phyloP scores from a whole-genome alignment of 1,284 basidiomycete species.

The Fomitopsis pinicola region DNA sequence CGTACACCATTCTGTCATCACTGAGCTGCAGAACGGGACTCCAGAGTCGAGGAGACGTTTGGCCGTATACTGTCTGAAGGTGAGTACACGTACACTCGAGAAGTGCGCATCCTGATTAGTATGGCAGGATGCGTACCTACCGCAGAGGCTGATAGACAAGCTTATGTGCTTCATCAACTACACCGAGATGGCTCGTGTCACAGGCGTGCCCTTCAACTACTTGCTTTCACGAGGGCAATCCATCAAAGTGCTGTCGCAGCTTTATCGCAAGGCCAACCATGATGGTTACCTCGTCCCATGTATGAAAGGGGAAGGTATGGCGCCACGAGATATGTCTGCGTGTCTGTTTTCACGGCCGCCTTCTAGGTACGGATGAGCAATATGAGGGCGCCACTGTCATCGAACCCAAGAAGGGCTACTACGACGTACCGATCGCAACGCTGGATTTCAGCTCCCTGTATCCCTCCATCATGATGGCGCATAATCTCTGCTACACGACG shows the following conservation, averaged over 20 bases:
- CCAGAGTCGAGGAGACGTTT: conserved; percentile 85
- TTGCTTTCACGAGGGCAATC: conserved; percentile 90
- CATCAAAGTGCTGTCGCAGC: conserved; percentile 93
- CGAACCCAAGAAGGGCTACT: conserved; percentile 91
- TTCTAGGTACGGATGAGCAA: conserved; percentile 81
- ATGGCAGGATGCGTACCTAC: conserved; percentile 92
- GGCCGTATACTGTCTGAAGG: conserved; percentile 96
- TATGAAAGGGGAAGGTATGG: conserved; percentile 74
- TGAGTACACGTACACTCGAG: conserved; percentile 24
- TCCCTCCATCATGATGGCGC: conserved; percentile 99
- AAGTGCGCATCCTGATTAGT: not conserved
- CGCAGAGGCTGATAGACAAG: conserved; percentile 91
- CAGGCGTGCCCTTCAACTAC: conserved; percentile 96
- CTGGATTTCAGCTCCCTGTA: conserved; percentile 97
- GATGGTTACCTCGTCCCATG: conserved; percentile 86
- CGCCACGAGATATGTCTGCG: not conserved
- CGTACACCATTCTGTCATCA: conserved; percentile 95
- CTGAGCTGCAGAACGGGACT: conserved; percentile 92
- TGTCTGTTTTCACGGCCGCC: not conserved
- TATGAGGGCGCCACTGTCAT: conserved; percentile 98
- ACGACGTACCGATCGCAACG: conserved; percentile 92
- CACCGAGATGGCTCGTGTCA: conserved; percentile 93
- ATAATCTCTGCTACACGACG: conserved; percentile 96
- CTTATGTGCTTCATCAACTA: conserved; percentile 98
- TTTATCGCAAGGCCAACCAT: conserved; percentile 85